Evolutionary conservation across 2,329 filamentous ascomycete species (phyloP).

Genomic region (Alternaria sp.): DNA sequence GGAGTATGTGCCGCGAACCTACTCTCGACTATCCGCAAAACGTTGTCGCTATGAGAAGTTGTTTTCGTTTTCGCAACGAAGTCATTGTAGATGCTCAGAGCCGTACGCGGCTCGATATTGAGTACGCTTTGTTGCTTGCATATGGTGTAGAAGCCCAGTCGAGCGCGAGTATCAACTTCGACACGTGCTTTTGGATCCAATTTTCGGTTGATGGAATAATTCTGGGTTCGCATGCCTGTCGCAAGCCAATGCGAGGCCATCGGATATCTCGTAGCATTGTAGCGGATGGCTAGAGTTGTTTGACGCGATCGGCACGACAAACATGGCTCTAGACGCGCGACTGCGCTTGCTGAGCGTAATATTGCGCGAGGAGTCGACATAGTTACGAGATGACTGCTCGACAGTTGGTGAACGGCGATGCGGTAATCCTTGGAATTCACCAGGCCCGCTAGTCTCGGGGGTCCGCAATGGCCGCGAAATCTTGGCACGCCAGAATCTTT

Average conservation of each 20-base stretch:
- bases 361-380: slow-evolving; percentile 31
- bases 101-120: slow-evolving; percentile 18
- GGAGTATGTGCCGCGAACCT: neutral
- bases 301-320: slow-evolving; percentile 28
- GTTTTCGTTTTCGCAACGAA: slow-evolving; percentile 29
- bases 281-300: slow-evolving; percentile 1
- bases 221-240: slow-evolving; percentile 3
- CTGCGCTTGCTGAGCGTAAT: slow-evolving; percentile 10
- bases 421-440: neutral
- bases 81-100: slow-evolving; percentile 34
- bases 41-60: slow-evolving; percentile 25
- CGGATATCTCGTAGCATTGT: slow-evolving; percentile 8
- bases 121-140: slow-evolving; percentile 24
- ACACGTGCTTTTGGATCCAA: slow-evolving; percentile 23
- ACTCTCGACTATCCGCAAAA: slow-evolving; percentile 31
- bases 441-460: slow-evolving; percentile 16
- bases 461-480: slow-evolving; percentile 32
- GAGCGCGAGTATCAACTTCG: slow-evolving; percentile 30
- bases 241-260: neutral
- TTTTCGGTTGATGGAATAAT: slow-evolving; percentile 25
- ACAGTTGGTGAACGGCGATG: neutral
- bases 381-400: neutral
- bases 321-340: slow-evolving; percentile 18
- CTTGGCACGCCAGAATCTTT: slow-evolving; percentile 29
- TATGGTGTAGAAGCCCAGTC: slow-evolving; percentile 27